Evolutionary conservation across 371 early-diverging fungal genomes (phyloP).

Genomic region (Neoconidiobolus thromboides): DNA sequence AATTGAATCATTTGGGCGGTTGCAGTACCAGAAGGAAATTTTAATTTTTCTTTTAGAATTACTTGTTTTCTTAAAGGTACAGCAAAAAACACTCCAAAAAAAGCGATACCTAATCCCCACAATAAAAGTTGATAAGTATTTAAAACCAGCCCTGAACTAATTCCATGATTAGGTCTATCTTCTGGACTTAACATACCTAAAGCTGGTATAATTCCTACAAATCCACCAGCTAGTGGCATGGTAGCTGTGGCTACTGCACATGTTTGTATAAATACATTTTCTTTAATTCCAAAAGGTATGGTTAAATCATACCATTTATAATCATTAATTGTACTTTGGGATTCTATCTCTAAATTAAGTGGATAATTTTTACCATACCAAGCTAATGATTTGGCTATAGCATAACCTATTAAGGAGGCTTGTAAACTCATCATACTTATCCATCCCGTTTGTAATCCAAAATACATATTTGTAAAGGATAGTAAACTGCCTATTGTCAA

Average conservation of each 20-base stretch:
- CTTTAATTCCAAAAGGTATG: conserved; percentile 43
- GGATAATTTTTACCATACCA: conserved; percentile 10
- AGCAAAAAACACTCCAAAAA: conserved; percentile 82
- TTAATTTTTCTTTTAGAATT: conserved; percentile 55
- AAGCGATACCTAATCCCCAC: conserved; percentile 65
- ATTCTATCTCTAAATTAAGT: neutral
- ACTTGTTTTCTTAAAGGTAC: conserved; percentile 63
- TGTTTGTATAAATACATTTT: conserved; percentile 66
- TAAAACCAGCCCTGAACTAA: conserved; percentile 14
- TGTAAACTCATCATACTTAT: conserved; percentile 77
- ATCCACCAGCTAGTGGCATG: conserved; percentile 60
- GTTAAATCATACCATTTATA: conserved; percentile 4
- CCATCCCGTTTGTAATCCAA: conserved; percentile 74
- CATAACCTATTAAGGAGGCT: conserved; percentile 55
- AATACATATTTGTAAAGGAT: conserved; percentile 72
- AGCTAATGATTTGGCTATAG: conserved; percentile 30
- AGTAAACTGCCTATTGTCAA: conserved; percentile 43
- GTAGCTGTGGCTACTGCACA: conserved; percentile 69
- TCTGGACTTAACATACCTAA: conserved; percentile 34
- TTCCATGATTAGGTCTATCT: conserved; percentile 23
- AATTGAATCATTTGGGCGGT: conserved; percentile 74
- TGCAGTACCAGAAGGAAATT: conserved; percentile 72
- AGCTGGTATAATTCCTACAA: conserved; percentile 61
- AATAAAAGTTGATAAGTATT: conserved; percentile 30
- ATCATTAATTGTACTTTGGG: neutral